Conservation (phyloP, 441 rosid genomes). For the Syzygium syzygioides region DNA sequence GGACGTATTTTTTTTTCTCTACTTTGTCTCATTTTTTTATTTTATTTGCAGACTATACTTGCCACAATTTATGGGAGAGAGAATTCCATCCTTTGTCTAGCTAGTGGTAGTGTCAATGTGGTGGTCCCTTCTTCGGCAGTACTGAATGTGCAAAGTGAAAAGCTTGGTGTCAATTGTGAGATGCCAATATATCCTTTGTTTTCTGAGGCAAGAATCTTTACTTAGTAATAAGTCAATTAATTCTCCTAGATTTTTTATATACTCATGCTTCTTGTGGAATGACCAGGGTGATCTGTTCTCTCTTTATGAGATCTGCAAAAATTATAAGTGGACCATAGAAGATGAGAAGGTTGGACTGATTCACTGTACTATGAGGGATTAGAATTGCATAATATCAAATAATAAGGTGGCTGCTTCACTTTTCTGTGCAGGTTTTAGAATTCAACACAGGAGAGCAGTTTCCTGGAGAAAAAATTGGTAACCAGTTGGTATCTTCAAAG, state of each 20-base stretch:
- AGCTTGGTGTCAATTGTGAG: conserved; percentile 66
- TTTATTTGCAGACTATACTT: conserved; percentile 50
- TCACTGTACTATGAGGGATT: background rate
- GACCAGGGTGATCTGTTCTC: conserved; percentile 82
- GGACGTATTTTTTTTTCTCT: conserved; percentile 6
- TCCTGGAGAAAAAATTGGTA: conserved; percentile 20
- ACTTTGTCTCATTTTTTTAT: conserved; percentile 12
- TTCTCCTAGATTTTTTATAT: conserved; percentile 5
- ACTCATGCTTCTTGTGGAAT: conserved; percentile 22
- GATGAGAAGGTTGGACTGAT: conserved; percentile 58
- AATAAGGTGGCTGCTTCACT: background rate
- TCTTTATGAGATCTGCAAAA: conserved; percentile 76
- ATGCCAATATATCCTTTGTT: conserved; percentile 81
- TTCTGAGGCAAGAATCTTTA: conserved; percentile 56
- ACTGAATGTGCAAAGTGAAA: conserved; percentile 74
- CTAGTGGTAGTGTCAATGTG: conserved; percentile 53
- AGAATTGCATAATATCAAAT: background rate
- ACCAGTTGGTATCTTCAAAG: conserved; percentile 25
- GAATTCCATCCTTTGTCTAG: conserved; percentile 61
- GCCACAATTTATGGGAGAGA: conserved; percentile 63
- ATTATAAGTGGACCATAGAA: conserved; percentile 67
- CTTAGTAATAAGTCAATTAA: background rate
- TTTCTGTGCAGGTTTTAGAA: conserved; percentile 50
- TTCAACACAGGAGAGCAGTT: conserved; percentile 25
- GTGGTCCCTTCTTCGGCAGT: conserved; percentile 70